Evolutionary conservation across 306 rosid species (phyloP).

Genomic region (Glycine soja): DNA sequence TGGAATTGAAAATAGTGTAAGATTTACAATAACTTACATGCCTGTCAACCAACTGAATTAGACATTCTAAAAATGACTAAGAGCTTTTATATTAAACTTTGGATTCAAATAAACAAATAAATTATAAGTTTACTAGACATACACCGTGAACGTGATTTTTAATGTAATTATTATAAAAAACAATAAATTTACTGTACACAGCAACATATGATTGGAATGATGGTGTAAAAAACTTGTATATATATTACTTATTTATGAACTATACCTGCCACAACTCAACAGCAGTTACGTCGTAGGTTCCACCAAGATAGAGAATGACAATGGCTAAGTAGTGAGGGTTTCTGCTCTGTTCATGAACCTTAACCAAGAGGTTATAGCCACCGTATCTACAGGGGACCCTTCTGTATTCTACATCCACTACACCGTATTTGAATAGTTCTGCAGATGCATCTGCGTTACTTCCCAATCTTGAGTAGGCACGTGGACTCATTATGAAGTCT

Average conservation of each 20-base stretch:
- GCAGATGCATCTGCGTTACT: slow-evolving; percentile 47
- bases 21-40: too few relatives aligned
- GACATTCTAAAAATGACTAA: too few relatives aligned
- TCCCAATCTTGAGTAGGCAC: slow-evolving; percentile 53
- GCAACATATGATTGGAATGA: too few relatives aligned
- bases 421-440: slow-evolving; percentile 58
- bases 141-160: too few relatives aligned
- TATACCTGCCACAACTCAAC: slow-evolving; percentile 71
- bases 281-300: slow-evolving; percentile 65
- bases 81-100: too few relatives aligned
- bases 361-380: slow-evolving; percentile 52
- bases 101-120: not conserved
- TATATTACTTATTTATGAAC: slow-evolving; percentile 42
- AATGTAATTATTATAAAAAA: too few relatives aligned
- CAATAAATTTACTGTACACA: too few relatives aligned
- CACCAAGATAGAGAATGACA: slow-evolving; percentile 56
- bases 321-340: slow-evolving; percentile 74
- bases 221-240: slow-evolving; percentile 5
- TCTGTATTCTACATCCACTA: slow-evolving; percentile 56
- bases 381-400: slow-evolving; percentile 63
- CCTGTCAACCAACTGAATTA: too few relatives aligned
- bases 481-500: slow-evolving; percentile 59
- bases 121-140: not conserved
- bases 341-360: slow-evolving; percentile 69
- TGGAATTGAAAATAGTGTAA: too few relatives aligned